These are phyloP conservation scores for Aspergillus sergii DNA, from an alignment of 2,329 filamentous ascomycete genomes.

Conservation along the genomic window DNA sequence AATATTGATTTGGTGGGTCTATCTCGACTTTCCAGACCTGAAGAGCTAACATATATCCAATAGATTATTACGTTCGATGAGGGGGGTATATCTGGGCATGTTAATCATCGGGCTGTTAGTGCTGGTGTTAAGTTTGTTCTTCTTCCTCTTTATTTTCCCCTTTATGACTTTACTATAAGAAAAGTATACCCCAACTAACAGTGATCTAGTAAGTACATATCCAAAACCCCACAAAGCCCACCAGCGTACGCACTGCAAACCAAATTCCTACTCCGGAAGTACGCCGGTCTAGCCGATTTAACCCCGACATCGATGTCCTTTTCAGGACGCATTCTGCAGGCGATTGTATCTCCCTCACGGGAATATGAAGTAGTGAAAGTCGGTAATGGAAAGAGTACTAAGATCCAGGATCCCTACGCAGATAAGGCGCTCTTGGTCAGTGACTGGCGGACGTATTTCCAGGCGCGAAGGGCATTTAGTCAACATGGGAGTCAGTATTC, in stretches of 20 bases:
- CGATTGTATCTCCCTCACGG: slow-evolving; percentile 16
- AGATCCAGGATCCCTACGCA: slow-evolving; percentile 15
- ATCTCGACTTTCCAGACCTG: neutral
- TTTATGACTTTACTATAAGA: too few species aligned
- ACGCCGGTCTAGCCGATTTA: slow-evolving; percentile 43
- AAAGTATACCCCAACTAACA: neutral
- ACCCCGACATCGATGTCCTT: slow-evolving; percentile 44
- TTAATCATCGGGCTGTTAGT: slow-evolving; percentile 46
- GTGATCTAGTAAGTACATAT: slow-evolving; percentile 18
- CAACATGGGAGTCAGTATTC: slow-evolving; percentile 45
- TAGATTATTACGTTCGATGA: slow-evolving; percentile 47
- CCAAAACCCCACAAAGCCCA: slow-evolving; percentile 35
- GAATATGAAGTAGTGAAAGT: neutral
- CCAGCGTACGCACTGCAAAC: slow-evolving; percentile 42
- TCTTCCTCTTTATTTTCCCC: neutral
- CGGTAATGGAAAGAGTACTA: neutral
- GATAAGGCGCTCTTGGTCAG: slow-evolving; percentile 40
- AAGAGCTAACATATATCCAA: neutral
- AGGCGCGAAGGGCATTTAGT: slow-evolving; percentile 41
- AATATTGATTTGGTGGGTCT: slow-evolving; percentile 38
- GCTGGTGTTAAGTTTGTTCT: slow-evolving; percentile 39
- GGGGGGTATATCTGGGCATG: slow-evolving; percentile 44
- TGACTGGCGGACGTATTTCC: slow-evolving; percentile 39
- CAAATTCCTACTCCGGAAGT: slow-evolving; percentile 40
- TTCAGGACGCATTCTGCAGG: slow-evolving; percentile 21